Percentiles rank a stretch among this genome's conserved stretches.
Conservation (phyloP, 2,329 filamentous ascomycete genomes). For the Hypocrella siamensis region DNA sequence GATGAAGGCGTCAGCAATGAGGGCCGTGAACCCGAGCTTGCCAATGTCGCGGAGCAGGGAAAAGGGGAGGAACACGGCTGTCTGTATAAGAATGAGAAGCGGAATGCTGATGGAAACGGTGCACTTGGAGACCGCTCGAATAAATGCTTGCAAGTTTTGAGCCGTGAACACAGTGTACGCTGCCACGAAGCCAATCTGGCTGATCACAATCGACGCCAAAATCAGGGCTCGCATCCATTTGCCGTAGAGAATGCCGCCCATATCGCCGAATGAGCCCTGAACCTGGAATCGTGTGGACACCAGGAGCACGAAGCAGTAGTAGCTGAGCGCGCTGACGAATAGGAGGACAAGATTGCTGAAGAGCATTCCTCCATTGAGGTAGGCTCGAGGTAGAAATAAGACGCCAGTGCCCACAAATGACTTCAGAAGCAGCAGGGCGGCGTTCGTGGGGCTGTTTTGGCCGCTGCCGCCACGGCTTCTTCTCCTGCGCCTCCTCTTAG, state of each 20-base stretch:
- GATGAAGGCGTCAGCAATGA: constrained; percentile 90
- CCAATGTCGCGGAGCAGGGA: constrained; percentile 92
- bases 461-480: constrained; percentile 60
- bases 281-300: constrained; percentile 74
- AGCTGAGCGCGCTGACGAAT: constrained; percentile 70
- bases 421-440: constrained; percentile 77
- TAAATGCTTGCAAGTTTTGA: constrained; percentile 88
- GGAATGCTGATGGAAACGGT: constrained; percentile 73
- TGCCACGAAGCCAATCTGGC: constrained; percentile 86
- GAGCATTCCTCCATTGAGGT: constrained; percentile 91
- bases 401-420: constrained; percentile 97
- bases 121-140: constrained; percentile 81
- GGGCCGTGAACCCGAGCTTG: constrained; percentile 87
- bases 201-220: constrained; percentile 81
- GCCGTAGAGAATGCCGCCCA: constrained; percentile 83
- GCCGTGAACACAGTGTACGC: constrained; percentile 96
- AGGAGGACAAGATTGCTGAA: constrained; percentile 91
- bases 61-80: constrained; percentile 87
- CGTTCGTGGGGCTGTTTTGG: constrained; percentile 63
- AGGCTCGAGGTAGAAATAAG: constrained; percentile 81
- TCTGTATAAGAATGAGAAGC: constrained; percentile 83
- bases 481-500: constrained; percentile 56
- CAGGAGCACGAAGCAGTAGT: constrained; percentile 93
- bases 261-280: constrained; percentile 93
- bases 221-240: constrained; percentile 81